phyloP scores from a whole-genome alignment of 257 asterid genomes.

The Mitragyna speciosa region DNA sequence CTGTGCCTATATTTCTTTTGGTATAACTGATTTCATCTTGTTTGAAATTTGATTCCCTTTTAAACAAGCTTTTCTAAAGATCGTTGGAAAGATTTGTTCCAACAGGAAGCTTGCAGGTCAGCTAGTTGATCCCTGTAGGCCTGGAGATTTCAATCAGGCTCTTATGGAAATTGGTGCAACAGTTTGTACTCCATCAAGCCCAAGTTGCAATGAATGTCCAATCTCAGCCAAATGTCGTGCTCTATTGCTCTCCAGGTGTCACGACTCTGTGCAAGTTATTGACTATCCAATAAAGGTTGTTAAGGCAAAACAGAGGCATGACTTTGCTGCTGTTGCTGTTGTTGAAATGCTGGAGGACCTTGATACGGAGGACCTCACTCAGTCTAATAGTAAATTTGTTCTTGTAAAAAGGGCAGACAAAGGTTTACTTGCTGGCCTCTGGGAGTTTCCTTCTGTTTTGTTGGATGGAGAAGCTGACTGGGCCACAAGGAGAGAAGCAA shows the following conservation, averaged over 20 bases:
- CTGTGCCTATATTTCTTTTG: neutral
- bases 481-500: slow-evolving; percentile 59
- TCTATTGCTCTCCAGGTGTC: slow-evolving; percentile 47
- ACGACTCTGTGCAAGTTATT: slow-evolving; percentile 67
- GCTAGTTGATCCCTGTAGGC: slow-evolving; percentile 82
- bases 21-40: neutral
- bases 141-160: slow-evolving; percentile 98
- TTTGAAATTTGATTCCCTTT: neutral
- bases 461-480: slow-evolving; percentile 65
- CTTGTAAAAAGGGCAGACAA: slow-evolving; percentile 83
- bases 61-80: neutral
- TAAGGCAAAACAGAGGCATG: slow-evolving; percentile 73
- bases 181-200: slow-evolving; percentile 52
- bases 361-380: slow-evolving; percentile 31
- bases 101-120: slow-evolving; percentile 76
- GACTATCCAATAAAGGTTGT: slow-evolving; percentile 81
- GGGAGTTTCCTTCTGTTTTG: slow-evolving; percentile 95
- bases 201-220: slow-evolving; percentile 79
- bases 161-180: slow-evolving; percentile 99
- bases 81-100: slow-evolving; percentile 17
- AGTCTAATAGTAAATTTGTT: slow-evolving; percentile 56
- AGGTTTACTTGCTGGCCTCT: slow-evolving; percentile 94
- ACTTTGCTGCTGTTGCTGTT: slow-evolving; percentile 90
- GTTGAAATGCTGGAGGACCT: slow-evolving; percentile 66
- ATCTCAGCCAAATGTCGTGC: slow-evolving; percentile 73